Evolutionary conservation across 1,284 basidiomycete genomes (phyloP).

Genomic region (Ustilago shanxiensis): DNA sequence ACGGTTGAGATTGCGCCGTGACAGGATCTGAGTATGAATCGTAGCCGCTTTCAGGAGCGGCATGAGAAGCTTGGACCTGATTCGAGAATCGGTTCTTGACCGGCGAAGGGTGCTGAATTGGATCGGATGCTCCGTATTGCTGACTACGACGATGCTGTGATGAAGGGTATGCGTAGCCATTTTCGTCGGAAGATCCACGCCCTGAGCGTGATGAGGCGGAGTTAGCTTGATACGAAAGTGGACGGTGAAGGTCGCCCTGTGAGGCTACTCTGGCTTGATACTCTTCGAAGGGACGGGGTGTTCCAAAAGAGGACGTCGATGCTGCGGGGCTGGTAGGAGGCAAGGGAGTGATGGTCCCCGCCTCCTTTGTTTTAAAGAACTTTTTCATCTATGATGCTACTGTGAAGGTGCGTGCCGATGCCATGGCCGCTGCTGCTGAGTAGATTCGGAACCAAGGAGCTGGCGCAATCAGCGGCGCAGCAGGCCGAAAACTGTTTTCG

Average conservation of each 20-base stretch:
- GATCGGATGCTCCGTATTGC: slow-evolving; percentile 11
- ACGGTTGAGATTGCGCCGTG: slow-evolving; percentile 13
- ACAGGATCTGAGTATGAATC: slow-evolving; percentile 35
- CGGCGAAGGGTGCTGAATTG: slow-evolving; percentile 16
- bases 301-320: slow-evolving; percentile 31
- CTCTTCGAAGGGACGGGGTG: slow-evolving; percentile 40
- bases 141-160: slow-evolving; percentile 35
- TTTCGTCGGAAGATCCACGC: slow-evolving; percentile 22
- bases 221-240: slow-evolving; percentile 28
- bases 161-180: slow-evolving; percentile 14
- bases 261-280: slow-evolving; percentile 40
- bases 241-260: slow-evolving; percentile 19
- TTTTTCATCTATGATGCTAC: slow-evolving; percentile 38
- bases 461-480: too few relatives aligned
- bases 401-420: background rate
- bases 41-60: slow-evolving; percentile 14
- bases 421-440: slow-evolving; percentile 17
- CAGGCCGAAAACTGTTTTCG: too few relatives aligned
- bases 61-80: background rate
- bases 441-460: background rate
- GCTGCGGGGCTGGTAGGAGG: slow-evolving; percentile 34
- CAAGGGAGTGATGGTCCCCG: slow-evolving; percentile 49
- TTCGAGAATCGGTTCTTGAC: slow-evolving; percentile 22
- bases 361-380: slow-evolving; percentile 49
- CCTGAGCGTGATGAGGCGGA: slow-evolving; percentile 19